Evolutionary conservation across 2,329 filamentous ascomycete species (phyloP), one percentile per base, ranked within the genome.

Genomic region (Fusarium nurragi): DNA sequence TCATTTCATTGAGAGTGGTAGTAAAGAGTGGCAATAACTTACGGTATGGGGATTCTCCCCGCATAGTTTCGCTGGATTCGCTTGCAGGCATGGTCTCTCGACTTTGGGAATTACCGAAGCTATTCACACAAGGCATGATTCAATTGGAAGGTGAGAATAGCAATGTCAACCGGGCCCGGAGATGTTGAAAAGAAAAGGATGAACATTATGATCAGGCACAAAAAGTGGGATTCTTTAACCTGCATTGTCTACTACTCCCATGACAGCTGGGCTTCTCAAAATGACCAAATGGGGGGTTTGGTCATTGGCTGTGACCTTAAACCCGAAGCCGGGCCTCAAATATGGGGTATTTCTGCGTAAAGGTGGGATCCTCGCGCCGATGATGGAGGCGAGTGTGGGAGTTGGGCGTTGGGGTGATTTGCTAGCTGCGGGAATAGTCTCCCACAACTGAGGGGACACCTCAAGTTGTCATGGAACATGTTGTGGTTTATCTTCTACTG

Each of bases 1-100:
- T 56, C 19, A 28, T 28, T n/a, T 34, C 16, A n/a, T n/a, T 10
- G 26, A 30, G 11, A 34, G 14, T 26, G 39, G 23, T 13, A 45
- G 18, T 19, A 49, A 10, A 51, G 26, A 28, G 25, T 36, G 37
- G 41, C 28, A 39, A 47, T 28, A 37, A 72, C 70, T 73, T 65
- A 72, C 70, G 63, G 54, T 67, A 67, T 30, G 67, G 70, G 43
- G 69, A 72, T 22, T 61, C 45, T 46, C 72, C 71, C 40, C 64
- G 67, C 32, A 71, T 64, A 14, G 72, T 74, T 32, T 71, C 70
- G 50, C 70, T 71, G 18, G 71, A 73, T 52, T 72, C 67, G 58
- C 68, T 71, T 39, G 50, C 26, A 30, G 68, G 44, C 71, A 73
- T 73, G 36, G 55, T 64, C 47, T 41, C 43, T 60, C 28, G 39